Evolutionary conservation across 2,329 filamentous ascomycete genomes (phyloP), one percentile per base, ranked within the genome.

Genomic region (Mycogone perniciosa): DNA sequence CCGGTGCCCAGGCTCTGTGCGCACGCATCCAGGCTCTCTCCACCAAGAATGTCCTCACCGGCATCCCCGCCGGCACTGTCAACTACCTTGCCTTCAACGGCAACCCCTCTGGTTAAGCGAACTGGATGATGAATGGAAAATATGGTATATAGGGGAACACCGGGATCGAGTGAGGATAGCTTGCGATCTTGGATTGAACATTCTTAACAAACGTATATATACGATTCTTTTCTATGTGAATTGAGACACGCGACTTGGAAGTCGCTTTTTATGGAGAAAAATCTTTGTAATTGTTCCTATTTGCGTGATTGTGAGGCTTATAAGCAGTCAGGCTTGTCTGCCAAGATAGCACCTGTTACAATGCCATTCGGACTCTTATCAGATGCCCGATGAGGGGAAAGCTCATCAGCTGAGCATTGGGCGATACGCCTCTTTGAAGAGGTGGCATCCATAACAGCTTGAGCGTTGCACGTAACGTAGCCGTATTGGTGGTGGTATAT

Each of bases 31-130:
- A 56, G 46, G 10, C 64, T 8, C 62, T 75, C 47, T 56, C 67
- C 20, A 66, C 62, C 39, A 67, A 65, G 57, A 63, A 64, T 44
- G 64, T 68, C 50, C 61, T 69, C 13, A 62, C 60, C 37, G 55
- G 54, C 44, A 39, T 70, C 3, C 62, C 59, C 4, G 54, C 51
- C 40, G 60, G 65, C 42, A 73, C 69, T 37, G 59, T 62, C 54
- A 76, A 76, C 63, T 57, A 65, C 50, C 62, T 77, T 51, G 71
- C 68, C 20, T 76, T 72, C 64, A 76, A 76, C 60, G 72, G 71
- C n/a, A 62, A 60, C 51, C 49, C 53, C 13, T 56, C 50, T 29
- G 54, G 46, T 29, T 54, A 55, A 46, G 2, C 20, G 20, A 20
- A 20, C 20, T 30, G 5, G 1, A 37, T 8, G 11, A 44, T 7